A percentile compares a stretch with the other conserved stretches of the same genome.
Conservation (phyloP, 352 stramenopile genomes). For the Phytophthora citrophthora region DNA sequence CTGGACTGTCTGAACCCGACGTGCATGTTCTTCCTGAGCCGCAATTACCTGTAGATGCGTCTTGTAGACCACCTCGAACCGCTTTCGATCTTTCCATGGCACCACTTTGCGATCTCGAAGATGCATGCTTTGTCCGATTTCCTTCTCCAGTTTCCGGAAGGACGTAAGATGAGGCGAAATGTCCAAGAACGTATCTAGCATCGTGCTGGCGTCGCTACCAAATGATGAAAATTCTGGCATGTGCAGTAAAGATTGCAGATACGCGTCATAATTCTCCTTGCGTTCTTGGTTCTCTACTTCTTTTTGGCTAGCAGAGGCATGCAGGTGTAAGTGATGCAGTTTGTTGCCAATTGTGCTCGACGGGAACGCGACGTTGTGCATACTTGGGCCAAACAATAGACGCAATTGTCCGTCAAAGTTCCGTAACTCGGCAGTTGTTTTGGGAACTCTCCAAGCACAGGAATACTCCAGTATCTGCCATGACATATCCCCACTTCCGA, state of each 20-base stretch:
- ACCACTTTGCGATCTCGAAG: conserved; percentile 55
- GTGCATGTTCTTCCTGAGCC: conserved; percentile 29
- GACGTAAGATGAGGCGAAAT: conserved; percentile 57
- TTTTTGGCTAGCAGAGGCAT: conserved; percentile 22
- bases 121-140: conserved; percentile 54
- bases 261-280: conserved; percentile 47
- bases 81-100: conserved; percentile 53
- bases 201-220: conserved; percentile 56
- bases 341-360: conserved; percentile 21
- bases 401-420: conserved; percentile 64
- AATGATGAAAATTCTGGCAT: conserved; percentile 62
- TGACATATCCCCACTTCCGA: conserved; percentile 19
- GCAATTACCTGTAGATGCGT: conserved; percentile 48
- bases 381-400: conserved; percentile 44
- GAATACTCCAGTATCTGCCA: conserved; percentile 80
- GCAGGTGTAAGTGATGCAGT: conserved; percentile 22
- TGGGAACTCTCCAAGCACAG: conserved; percentile 54
- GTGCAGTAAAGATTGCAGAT: conserved; percentile 58
- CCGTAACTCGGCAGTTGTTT: conserved; percentile 51
- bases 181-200: conserved; percentile 77
- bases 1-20: conserved; percentile 1
- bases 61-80: conserved; percentile 64
- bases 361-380: conserved; percentile 62
- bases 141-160: conserved; percentile 57
- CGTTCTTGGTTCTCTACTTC: conserved; percentile 49